A percentile compares a stretch with the other conserved stretches of the same genome.
phyloP scores from a whole-genome alignment of 805 yeast species.

The Teunomyces lycoperdinae region DNA sequence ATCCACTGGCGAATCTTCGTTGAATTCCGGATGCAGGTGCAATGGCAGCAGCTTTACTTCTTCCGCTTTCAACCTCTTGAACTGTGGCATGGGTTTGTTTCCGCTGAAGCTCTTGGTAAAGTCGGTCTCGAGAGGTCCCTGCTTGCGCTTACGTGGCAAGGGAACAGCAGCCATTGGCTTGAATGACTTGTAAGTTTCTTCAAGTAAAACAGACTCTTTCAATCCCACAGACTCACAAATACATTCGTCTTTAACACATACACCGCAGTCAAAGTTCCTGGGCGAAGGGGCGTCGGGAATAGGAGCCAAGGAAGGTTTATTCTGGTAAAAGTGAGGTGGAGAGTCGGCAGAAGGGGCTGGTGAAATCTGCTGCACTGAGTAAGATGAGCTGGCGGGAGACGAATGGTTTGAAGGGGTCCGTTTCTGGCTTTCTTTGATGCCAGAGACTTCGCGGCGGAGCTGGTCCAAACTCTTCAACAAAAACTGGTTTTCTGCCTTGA shows the following conservation, averaged over 20 bases:
- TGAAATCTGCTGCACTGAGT: conserved; percentile 46
- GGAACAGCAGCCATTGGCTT: conserved; percentile 70
- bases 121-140: conserved; percentile 44
- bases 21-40: conserved; percentile 17
- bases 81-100: conserved; percentile 36
- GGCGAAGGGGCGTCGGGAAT: conserved; percentile 10
- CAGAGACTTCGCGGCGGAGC: conserved; percentile 31
- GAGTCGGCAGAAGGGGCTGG: conserved; percentile 53
- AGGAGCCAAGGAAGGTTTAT: not conserved
- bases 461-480: conserved; percentile 43
- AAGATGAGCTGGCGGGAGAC: conserved; percentile 17
- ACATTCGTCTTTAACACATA: conserved; percentile 68
- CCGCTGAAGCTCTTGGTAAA: conserved; percentile 48
- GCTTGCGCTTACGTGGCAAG: conserved; percentile 37
- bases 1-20: conserved; percentile 55
- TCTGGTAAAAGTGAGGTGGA: conserved; percentile 32
- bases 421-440: conserved; percentile 13
- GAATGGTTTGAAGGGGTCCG: not conserved
- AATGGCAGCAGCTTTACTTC: conserved; percentile 1
- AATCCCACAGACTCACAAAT: conserved; percentile 57
- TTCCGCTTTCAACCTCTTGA: conserved; percentile 18
- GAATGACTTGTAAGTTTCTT: conserved; percentile 32
- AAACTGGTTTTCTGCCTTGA: conserved; percentile 44
- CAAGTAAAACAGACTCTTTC: conserved; percentile 19
- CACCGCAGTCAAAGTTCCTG: conserved; percentile 52